Base-by-base conservation (phyloP, 306 rosid genomes). In the Cotoneaster glaucophyllus region DNA sequence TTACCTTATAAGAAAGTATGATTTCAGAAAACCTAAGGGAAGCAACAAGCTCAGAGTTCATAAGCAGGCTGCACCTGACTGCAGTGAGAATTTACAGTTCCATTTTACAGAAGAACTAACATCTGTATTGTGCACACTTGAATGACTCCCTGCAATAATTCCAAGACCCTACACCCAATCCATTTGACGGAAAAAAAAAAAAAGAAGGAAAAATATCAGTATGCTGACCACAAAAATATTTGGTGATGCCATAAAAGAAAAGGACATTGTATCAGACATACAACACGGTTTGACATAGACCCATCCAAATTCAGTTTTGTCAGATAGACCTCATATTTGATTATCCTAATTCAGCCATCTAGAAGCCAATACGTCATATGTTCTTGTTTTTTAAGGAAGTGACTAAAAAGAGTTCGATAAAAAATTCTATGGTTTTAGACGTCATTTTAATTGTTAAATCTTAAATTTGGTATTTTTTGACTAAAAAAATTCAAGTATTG, bases 351-450 rank as follows among this genome's bases (percentile, higher is more conserved):
- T 59, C 59, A 59, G 43, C 69, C 39, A 71, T 61, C 75, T 66
- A 67, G 78, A 32, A 8, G 67, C 70, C 68, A 63, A 29, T 34
- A 74, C 45, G 61, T 26, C 79, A 80, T 14, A 73, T 62, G 4
- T 25, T 43, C 31, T 25, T 58, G 5, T 24, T 25, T 28, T 8
- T 37, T 17, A 19, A 10, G 65, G 26, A 13, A 11, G 32, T 17
- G 32, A 57, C 8, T 21, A 57, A 57, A 21, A 4, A 52, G n/a
- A 52, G 9, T 18, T 18, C 57, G 7, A 18, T 48, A 48, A 48
- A 48, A 14, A 48, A 14, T 48, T 41, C 10, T 41, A 41, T 41
- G 44, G 4, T 41, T 8, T 41, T 0, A 41, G 44, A 41, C 3
- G 12, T 41, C 21, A 50, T 15, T 50, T 50, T 15, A 50, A 50